phyloP scores from a whole-genome alignment of 139 green algal species.

The Tetradesmus lagerheimii region DNA sequence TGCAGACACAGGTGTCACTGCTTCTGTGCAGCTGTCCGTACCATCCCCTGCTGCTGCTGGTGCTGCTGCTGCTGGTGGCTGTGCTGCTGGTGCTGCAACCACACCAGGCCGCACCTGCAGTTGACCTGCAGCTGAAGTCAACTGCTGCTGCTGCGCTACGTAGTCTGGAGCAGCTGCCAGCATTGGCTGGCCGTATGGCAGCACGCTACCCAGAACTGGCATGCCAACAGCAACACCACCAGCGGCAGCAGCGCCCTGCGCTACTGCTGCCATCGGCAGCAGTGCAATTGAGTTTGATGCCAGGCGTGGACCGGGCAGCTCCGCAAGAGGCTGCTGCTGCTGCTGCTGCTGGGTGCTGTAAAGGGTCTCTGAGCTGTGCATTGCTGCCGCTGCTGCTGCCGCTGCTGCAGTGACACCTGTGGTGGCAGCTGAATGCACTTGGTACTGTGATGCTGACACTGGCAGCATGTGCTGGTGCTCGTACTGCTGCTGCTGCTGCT shows the following conservation, averaged over 20 bases:
- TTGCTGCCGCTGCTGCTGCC: neutral
- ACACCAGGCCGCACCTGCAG: neutral
- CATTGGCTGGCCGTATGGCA: neutral
- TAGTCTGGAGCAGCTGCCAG: neutral
- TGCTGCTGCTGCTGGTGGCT: neutral
- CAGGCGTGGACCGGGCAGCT: neutral
- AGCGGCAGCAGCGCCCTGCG: neutral
- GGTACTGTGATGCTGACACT: neutral
- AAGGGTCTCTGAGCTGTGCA: neutral
- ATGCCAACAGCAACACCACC: neutral
- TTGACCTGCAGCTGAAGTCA: neutral
- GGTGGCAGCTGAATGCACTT: neutral
- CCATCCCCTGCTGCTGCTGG: slow-evolving; percentile 5
- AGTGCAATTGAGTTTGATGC: neutral
- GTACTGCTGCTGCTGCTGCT: neutral
- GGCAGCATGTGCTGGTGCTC: neutral
- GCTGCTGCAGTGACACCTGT: neutral
- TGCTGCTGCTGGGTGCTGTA: neutral
- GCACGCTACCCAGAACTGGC: neutral
- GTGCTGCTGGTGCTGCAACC: slow-evolving; percentile 2
- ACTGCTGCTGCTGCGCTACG: neutral
- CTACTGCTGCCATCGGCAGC: neutral
- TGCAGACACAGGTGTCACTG: slow-evolving; percentile 10
- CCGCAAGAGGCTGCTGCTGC: neutral
- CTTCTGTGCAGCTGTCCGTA: neutral